These are phyloP conservation scores for Batkoa obscura DNA, from an alignment of 371 early-diverging fungal species.

Conservation along the genomic window DNA sequence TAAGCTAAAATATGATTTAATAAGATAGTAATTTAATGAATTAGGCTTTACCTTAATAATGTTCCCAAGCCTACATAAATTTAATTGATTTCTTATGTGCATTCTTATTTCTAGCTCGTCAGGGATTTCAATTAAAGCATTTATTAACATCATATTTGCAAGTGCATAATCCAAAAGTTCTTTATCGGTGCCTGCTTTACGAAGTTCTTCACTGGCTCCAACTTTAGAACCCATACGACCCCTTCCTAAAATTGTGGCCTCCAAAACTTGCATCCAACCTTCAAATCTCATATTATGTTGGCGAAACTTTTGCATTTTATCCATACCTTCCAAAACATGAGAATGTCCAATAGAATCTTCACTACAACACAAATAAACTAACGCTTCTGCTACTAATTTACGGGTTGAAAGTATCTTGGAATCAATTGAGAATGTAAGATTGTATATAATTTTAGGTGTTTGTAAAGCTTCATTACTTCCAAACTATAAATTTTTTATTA, in stretches of 20 bases:
- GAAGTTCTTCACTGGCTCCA: conserved; percentile 48
- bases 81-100: conserved; percentile 56
- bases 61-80: conserved; percentile 41
- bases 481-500: conserved; percentile 23
- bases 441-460: conserved; percentile 45
- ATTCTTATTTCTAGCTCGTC: conserved; percentile 59
- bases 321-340: conserved; percentile 52
- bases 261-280: conserved; percentile 48
- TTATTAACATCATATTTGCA: conserved; percentile 65
- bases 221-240: conserved; percentile 64
- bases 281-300: conserved; percentile 35
- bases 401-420: conserved; percentile 56
- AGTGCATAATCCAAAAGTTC: conserved; percentile 56
- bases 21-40: background rate
- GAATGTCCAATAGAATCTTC: conserved; percentile 59
- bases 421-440: conserved; percentile 52
- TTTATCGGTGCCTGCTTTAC: conserved; percentile 37
- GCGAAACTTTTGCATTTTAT: conserved; percentile 24
- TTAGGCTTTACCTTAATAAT: conserved; percentile 34
- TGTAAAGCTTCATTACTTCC: conserved; percentile 63
- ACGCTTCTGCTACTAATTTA: conserved; percentile 56
- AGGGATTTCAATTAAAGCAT: conserved; percentile 53
- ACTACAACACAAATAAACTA: conserved; percentile 64
- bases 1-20: conserved; percentile 23
- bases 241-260: conserved; percentile 48